A percentile compares a stretch with the other conserved stretches of the same genome.
Evolutionary conservation across 495 filamentous ascomycete genomes (phyloP).

Genomic region (Cercophora sp.): DNA sequence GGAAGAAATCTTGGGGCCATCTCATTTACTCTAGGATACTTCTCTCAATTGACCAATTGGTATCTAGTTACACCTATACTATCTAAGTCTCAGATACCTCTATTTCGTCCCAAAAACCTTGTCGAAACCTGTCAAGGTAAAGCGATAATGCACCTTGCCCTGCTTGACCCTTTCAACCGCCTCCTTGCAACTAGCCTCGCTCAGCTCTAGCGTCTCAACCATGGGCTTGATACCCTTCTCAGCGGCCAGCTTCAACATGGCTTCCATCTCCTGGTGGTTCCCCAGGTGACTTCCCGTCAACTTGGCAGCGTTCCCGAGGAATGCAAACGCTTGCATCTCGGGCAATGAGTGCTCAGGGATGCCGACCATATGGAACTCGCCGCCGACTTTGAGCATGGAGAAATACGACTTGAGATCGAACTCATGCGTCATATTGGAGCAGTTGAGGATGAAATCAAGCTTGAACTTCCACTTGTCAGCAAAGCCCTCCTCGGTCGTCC

Average conservation of each 20-base stretch:
- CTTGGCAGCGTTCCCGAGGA: constrained; percentile 60
- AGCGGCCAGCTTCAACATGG: constrained; percentile 70
- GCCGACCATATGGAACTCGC: constrained; percentile 71
- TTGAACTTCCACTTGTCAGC: constrained; percentile 49
- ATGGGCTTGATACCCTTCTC: constrained; percentile 69
- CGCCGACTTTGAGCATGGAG: constrained; percentile 63
- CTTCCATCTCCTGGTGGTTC: constrained; percentile 64
- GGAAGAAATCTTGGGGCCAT: too few relatives aligned
- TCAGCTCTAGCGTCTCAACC: constrained; percentile 68
- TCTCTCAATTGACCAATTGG: too few relatives aligned
- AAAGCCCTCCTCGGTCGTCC: constrained; percentile 62
- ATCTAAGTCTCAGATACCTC: too few relatives aligned
- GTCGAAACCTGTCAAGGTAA: constrained; percentile 49
- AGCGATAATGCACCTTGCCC: constrained; percentile 55
- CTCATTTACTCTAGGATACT: too few relatives aligned
- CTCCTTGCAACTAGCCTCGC: constrained; percentile 66
- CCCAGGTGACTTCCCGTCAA: constrained; percentile 69
- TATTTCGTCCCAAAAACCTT: constrained; percentile 35
- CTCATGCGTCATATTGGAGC: constrained; percentile 62
- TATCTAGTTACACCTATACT: too few relatives aligned
- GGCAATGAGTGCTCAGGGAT: constrained; percentile 64
- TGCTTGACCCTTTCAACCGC: constrained; percentile 64
- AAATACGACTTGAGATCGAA: constrained; percentile 64
- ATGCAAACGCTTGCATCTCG: constrained; percentile 56
- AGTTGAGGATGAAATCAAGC: constrained; percentile 74